phyloP scores from a whole-genome alignment of 768 basidiomycete species.

The Leccinum longicurvipes region DNA sequence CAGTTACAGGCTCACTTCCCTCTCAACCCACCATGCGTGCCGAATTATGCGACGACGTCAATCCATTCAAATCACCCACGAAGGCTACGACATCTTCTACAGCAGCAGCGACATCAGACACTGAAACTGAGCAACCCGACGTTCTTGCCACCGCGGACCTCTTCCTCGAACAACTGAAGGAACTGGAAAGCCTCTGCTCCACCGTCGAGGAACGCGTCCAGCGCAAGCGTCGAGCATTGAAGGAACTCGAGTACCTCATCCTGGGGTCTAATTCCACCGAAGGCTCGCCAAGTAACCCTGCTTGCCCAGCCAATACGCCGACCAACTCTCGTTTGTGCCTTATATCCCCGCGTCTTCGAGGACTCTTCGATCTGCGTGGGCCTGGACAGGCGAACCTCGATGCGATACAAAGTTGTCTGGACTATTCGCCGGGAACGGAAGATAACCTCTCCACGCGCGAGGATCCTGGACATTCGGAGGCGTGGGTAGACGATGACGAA shows the following conservation, averaged over 20 bases:
- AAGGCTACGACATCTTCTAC: neutral
- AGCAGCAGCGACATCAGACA: neutral
- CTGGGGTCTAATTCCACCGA: slow-evolving; percentile 7
- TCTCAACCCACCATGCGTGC: slow-evolving; percentile 5
- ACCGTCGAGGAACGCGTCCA: slow-evolving; percentile 24
- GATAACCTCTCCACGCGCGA: slow-evolving; percentile 6
- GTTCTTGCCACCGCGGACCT: slow-evolving; percentile 31
- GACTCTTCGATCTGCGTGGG: slow-evolving; percentile 29
- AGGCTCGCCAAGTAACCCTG: slow-evolving; percentile 14
- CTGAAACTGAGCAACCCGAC: slow-evolving; percentile 11
- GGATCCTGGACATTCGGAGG: slow-evolving; percentile 10
- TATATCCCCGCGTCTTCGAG: slow-evolving; percentile 28
- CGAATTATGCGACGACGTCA: neutral
- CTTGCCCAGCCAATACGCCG: slow-evolving; percentile 24
- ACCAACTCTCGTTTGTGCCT: slow-evolving; percentile 9
- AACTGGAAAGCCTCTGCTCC: slow-evolving; percentile 22
- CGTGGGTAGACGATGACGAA: slow-evolving; percentile 28
- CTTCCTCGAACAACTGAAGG: slow-evolving; percentile 24
- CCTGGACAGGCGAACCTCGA: slow-evolving; percentile 24
- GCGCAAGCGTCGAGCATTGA: slow-evolving; percentile 19
- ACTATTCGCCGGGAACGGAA: slow-evolving; percentile 21
- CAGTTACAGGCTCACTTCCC: neutral
- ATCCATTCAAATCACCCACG: slow-evolving; percentile 25
- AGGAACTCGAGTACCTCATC: slow-evolving; percentile 25
- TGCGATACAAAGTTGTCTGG: slow-evolving; percentile 21